phyloP scores from a whole-genome alignment of 1,284 basidiomycete species.

The Ustilago esculenta region DNA sequence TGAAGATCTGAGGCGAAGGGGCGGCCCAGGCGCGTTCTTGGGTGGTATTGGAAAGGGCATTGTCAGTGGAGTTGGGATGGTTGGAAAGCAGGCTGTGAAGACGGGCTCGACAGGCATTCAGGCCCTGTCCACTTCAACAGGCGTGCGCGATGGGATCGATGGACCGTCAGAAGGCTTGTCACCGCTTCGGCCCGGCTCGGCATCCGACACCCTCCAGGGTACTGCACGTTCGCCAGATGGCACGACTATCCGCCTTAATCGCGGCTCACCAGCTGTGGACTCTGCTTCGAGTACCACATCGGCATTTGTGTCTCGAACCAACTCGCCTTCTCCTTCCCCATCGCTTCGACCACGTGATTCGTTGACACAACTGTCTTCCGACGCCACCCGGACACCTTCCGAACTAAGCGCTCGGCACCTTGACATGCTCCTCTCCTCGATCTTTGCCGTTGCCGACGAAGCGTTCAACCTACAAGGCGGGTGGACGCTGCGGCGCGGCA shows the following conservation, averaged over 20 bases:
- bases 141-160: background rate
- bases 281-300: conserved; percentile 27
- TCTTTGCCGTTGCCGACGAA: conserved; percentile 66
- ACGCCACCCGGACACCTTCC: background rate
- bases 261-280: conserved; percentile 18
- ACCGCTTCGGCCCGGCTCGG: conserved; percentile 6
- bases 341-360: conserved; percentile 12
- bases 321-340: conserved; percentile 31
- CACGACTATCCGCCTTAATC: background rate
- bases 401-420: conserved; percentile 54
- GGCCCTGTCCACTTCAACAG: conserved; percentile 13
- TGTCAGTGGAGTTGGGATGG: conserved; percentile 54
- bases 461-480: conserved; percentile 65
- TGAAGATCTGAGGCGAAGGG: conserved; percentile 28
- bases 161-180: background rate
- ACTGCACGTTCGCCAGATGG: conserved; percentile 8
- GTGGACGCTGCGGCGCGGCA: conserved; percentile 66
- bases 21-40: conserved; percentile 31
- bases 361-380: background rate
- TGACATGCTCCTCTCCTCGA: conserved; percentile 63
- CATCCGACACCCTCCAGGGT: background rate
- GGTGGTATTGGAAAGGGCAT: conserved; percentile 54
- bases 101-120: conserved; percentile 30
- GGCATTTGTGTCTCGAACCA: conserved; percentile 35
- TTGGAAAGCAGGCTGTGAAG: conserved; percentile 54